Percentiles rank a stretch among this genome's conserved stretches.
phyloP scores from a whole-genome alignment of 2,329 filamentous ascomycete genomes.

The Aspergillus luchuensis region DNA sequence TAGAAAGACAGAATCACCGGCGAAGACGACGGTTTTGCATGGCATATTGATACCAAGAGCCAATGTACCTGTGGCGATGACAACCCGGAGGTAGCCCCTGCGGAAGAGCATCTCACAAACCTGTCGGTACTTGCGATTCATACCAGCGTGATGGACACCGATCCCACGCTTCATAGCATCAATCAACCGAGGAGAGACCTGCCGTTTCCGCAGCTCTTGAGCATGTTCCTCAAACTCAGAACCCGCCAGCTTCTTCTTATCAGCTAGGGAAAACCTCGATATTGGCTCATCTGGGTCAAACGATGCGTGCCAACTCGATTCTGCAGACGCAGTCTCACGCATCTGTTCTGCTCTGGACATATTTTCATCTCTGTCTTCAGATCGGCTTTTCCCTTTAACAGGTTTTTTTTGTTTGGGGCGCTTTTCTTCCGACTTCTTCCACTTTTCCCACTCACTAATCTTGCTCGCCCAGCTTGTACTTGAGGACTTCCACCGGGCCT shows the following conservation, averaged over 20 bases:
- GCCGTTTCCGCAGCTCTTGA: slow-evolving; percentile 53
- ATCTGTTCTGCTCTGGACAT: slow-evolving; percentile 57
- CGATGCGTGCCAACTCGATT: slow-evolving; percentile 59
- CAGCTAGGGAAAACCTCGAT: slow-evolving; percentile 54
- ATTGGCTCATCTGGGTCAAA: slow-evolving; percentile 69
- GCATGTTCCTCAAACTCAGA: slow-evolving; percentile 62
- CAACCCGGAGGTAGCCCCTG: slow-evolving; percentile 60
- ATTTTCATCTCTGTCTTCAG: slow-evolving; percentile 41
- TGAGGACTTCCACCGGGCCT: slow-evolving; percentile 43
- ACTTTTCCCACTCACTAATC: slow-evolving; percentile 58
- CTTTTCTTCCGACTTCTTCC: slow-evolving; percentile 12
- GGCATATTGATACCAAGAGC: slow-evolving; percentile 82
- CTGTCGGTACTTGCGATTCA: slow-evolving; percentile 77
- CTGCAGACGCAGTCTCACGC: slow-evolving; percentile 58
- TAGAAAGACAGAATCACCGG: slow-evolving; percentile 70
- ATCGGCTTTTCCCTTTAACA: slow-evolving; percentile 36
- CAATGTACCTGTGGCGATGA: slow-evolving; percentile 75
- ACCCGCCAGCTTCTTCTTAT: slow-evolving; percentile 59
- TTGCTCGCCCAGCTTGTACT: slow-evolving; percentile 63
- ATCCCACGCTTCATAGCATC: slow-evolving; percentile 67
- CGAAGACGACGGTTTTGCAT: slow-evolving; percentile 78
- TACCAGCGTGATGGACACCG: slow-evolving; percentile 76
- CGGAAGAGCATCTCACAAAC: slow-evolving; percentile 46
- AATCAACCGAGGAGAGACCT: slow-evolving; percentile 53
- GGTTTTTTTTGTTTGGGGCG: slow-evolving; percentile 50